Evolutionary conservation across 1,139 yeast species (phyloP), one percentile per base, ranked within the genome.

Genomic region (Taiozyma onychis): DNA sequence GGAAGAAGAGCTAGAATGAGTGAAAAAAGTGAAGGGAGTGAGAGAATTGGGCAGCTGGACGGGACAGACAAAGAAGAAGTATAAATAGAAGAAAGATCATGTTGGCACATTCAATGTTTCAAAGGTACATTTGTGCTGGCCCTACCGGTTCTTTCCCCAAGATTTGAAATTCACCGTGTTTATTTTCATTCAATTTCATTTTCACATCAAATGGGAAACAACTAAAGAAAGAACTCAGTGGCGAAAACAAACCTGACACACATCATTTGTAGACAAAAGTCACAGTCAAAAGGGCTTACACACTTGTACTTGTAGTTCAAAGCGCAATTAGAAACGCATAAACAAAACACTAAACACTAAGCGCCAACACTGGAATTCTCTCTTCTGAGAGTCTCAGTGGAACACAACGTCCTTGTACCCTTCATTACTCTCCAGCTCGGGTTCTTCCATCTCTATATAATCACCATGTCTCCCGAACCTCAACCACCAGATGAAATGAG

Each of bases 401-500:
- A 18, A 24, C 26, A 24, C n/a, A n/a, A 8, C 16, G 9, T 14
- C 16, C 35, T 32, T 32, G 9, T 32, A 32, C 18, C 16, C 18
- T 14, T 32, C 35, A 32, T 32, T 6, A n/a, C 35, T 32, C 35
- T n/a, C 35, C 8, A 6, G 18, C 3, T 32, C 18, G 8, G 9
- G 5, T 10, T 32, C 35, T 6, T n/a, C 18, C 35, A n/a, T 32
- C 35, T 32, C 9, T n/a, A 30, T 3, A 30, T 30, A 11, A 30
- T 30, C 34, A 14, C 10, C 39, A 24, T 48, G 44, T 54, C 61
- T 54, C 3, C 63, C 62, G 39, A 76, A 69, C 53, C 85, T 70
- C 28, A 81, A 44, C 65, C 78, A 75, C 95, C 95, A 87, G 9
- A 82, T 65, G 3, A 70, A 54, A 49, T 86, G 95, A 47, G 85